A percentile compares a stretch with the other conserved stretches of the same genome.
phyloP scores from a whole-genome alignment of 192 early-diverging fungal genomes.

The Rhizophagus clarus region DNA sequence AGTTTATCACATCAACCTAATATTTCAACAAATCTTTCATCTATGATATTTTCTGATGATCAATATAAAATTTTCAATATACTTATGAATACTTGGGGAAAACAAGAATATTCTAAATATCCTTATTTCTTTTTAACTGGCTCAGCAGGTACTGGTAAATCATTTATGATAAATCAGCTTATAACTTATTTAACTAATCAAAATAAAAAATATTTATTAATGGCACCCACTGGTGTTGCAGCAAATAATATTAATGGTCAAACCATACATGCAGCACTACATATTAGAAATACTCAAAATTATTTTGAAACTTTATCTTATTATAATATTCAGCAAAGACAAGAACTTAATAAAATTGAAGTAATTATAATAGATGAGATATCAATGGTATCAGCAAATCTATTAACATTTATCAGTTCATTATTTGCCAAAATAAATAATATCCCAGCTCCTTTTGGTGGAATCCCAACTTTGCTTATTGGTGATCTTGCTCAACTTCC shows the following conservation, averaged over 20 bases:
- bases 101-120: background rate
- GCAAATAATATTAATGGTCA: background rate
- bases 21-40: too few species aligned
- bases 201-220: background rate
- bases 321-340: too few species aligned
- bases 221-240: background rate
- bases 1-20: too few species aligned
- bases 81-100: background rate
- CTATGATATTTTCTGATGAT: background rate
- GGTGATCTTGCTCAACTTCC: constrained; percentile 13
- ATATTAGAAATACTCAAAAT: background rate
- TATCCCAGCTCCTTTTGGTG: background rate
- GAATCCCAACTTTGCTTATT: background rate
- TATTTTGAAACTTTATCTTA: background rate
- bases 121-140: constrained; percentile 19
- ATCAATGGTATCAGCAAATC: background rate
- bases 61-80: constrained; percentile 1
- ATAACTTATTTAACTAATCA: background rate
- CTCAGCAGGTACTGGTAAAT: background rate
- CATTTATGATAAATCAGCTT: constrained; percentile 4
- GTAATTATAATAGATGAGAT: constrained; percentile 6
- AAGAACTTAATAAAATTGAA: background rate
- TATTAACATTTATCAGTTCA: background rate
- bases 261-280: background rate
- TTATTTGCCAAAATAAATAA: background rate